A percentile compares a stretch with the other conserved stretches of the same genome.
Conservation (phyloP, 2,329 filamentous ascomycete genomes). For the Cladorrhinum sp. region DNA sequence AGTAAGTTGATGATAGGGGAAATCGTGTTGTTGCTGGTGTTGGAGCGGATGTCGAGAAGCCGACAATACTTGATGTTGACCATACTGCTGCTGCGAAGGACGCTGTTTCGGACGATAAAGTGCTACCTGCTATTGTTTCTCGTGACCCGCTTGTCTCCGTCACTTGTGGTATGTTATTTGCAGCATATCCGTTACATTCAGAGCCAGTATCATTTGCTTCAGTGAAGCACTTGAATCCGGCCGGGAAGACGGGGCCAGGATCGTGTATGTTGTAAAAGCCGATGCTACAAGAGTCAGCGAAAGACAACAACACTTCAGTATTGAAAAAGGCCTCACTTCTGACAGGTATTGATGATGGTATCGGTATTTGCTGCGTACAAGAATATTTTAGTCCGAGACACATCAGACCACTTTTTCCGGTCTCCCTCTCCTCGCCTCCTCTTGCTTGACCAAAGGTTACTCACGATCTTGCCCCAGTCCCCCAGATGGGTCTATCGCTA, state of each 20-base stretch:
- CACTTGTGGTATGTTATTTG: constrained; percentile 4
- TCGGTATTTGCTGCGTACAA: constrained; percentile 46
- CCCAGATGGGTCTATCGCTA: constrained; percentile 34
- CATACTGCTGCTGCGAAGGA: not conserved
- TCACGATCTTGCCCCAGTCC: constrained; percentile 44
- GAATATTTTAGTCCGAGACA: constrained; percentile 23
- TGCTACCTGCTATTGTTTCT: not conserved
- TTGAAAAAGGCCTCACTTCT: constrained; percentile 40
- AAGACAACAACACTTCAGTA: not conserved
- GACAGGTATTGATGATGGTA: constrained; percentile 49
- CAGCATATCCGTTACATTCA: constrained; percentile 2
- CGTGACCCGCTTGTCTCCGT: not conserved
- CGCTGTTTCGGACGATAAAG: not conserved
- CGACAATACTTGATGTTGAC: not conserved
- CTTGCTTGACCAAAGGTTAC: constrained; percentile 30
- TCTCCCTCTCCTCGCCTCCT: not conserved
- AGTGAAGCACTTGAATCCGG: constrained; percentile 29
- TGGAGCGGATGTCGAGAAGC: not conserved
- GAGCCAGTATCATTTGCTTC: constrained; percentile 12
- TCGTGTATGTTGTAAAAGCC: constrained; percentile 33
- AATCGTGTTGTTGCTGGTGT: not conserved
- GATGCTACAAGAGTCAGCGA: constrained; percentile 28
- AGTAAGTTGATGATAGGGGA: not conserved
- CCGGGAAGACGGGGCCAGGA: constrained; percentile 35
- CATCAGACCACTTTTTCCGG: not conserved